A percentile compares a stretch with the other conserved stretches of the same genome.
Evolutionary conservation across 441 rosid species (phyloP).

Genomic region (Gossypium gossypioides): DNA sequence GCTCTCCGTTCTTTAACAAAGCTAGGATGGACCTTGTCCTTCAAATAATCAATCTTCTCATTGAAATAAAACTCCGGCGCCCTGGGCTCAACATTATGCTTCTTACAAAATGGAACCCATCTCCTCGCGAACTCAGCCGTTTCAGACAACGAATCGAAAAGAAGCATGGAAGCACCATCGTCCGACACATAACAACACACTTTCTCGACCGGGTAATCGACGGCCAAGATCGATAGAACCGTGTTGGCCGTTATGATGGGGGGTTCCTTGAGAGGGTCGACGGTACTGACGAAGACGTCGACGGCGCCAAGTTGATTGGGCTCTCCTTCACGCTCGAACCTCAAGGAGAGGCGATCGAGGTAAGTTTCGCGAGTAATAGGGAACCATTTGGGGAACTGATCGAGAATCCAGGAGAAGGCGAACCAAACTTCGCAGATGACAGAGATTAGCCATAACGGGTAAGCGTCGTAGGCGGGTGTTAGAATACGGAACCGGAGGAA

Average conservation of each 20-base stretch:
- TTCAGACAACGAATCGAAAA: conserved; percentile 72
- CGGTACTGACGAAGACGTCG: conserved; percentile 81
- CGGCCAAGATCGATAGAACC: conserved; percentile 63
- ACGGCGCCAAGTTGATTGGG: conserved; percentile 61
- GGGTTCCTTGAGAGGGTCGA: conserved; percentile 86
- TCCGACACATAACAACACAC: conserved; percentile 83
- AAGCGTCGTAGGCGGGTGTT: conserved; percentile 80
- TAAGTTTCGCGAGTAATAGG: conserved; percentile 74
- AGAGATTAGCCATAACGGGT: conserved; percentile 76
- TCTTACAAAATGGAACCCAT: conserved; percentile 90
- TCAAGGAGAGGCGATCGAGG: conserved; percentile 64
- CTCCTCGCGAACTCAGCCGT: conserved; percentile 84
- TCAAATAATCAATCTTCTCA: conserved; percentile 80
- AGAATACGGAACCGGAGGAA: conserved; percentile 76
- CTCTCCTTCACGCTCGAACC: conserved; percentile 76
- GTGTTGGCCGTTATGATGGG: conserved; percentile 87
- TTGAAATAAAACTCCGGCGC: conserved; percentile 85
- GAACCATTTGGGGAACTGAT: conserved; percentile 88
- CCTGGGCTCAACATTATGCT: conserved; percentile 65
- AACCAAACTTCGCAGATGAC: conserved; percentile 88
- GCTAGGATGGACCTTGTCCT: conserved; percentile 76
- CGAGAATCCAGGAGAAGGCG: conserved; percentile 85
- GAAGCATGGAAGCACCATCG: conserved; percentile 89
- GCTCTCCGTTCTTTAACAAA: conserved; percentile 93
- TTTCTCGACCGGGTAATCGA: conserved; percentile 75